Percentiles rank a stretch among this genome's conserved stretches.
Evolutionary conservation across 192 early-diverging fungal genomes (phyloP).

Genomic region (Entomortierella beljakovae): DNA sequence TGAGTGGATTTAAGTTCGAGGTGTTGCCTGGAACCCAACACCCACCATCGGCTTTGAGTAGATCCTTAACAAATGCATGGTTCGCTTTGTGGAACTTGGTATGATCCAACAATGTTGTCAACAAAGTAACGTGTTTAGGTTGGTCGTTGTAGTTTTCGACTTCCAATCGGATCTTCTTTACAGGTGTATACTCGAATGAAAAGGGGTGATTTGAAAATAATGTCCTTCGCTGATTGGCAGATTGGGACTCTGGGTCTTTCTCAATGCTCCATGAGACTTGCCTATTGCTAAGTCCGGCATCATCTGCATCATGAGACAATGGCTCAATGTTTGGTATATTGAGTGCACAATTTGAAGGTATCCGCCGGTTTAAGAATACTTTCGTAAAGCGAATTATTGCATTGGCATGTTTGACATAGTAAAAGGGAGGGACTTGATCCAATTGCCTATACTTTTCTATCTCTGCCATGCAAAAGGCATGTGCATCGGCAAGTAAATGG

Average conservation of each 20-base stretch:
- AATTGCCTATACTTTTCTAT: constrained; percentile 11
- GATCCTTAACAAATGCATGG: constrained; percentile 37
- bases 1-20: constrained; percentile 22
- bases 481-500: constrained; percentile 27
- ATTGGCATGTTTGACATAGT: constrained; percentile 28
- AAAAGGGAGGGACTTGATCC: background rate
- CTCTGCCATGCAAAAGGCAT: constrained; percentile 14
- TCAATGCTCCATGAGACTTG: no score
- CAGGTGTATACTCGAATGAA: no score
- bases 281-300: no score
- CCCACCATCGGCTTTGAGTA: constrained; percentile 17
- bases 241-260: no score
- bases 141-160: no score
- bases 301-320: background rate
- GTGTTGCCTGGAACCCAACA: constrained; percentile 41
- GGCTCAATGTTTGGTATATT: background rate
- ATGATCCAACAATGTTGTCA: constrained; percentile 26
- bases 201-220: background rate
- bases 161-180: no score
- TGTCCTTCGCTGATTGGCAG: no score
- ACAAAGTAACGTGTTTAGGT: constrained; percentile 9
- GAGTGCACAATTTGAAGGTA: background rate
- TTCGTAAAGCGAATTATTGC: constrained; percentile 38
- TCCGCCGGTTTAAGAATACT: constrained; percentile 37
- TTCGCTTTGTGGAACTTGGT: constrained; percentile 3